Conservation (phyloP, 106 monocot genomes). For the Dendrobium nobile region DNA sequence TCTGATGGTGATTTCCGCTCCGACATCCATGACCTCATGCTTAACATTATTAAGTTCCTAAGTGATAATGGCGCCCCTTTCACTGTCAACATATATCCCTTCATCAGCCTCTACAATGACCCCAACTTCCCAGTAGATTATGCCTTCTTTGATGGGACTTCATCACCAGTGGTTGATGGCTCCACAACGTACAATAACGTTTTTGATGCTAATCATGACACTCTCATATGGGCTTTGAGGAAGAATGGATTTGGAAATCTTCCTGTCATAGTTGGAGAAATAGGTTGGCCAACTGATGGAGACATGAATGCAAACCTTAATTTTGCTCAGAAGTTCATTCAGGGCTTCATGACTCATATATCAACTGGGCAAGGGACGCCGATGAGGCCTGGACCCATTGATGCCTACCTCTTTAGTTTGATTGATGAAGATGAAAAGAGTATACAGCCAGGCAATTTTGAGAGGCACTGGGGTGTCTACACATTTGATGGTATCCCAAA, state of each 20-base stretch:
- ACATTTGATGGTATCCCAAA: slow-evolving; percentile 36
- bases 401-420: slow-evolving; percentile 50
- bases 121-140: slow-evolving; percentile 55
- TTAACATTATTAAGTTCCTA: slow-evolving; percentile 46
- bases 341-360: slow-evolving; percentile 28
- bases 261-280: slow-evolving; percentile 44
- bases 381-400: slow-evolving; percentile 32
- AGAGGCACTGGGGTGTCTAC: slow-evolving; percentile 63
- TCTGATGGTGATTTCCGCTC: slow-evolving; percentile 45
- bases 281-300: slow-evolving; percentile 62
- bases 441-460: slow-evolving; percentile 64
- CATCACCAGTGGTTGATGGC: slow-evolving; percentile 31
- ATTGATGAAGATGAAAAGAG: slow-evolving; percentile 68
- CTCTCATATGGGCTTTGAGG: slow-evolving; percentile 47
- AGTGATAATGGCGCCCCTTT: slow-evolving; percentile 39
- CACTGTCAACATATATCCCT: slow-evolving; percentile 86
- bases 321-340: slow-evolving; percentile 33
- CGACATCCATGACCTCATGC: slow-evolving; percentile 36
- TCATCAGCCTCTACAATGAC: slow-evolving; percentile 54
- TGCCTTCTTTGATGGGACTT: slow-evolving; percentile 60
- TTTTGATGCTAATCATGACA: slow-evolving; percentile 59
- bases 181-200: slow-evolving; percentile 36
- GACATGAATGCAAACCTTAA: slow-evolving; percentile 23
- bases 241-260: slow-evolving; percentile 26
- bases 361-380: slow-evolving; percentile 29